These are phyloP conservation scores for Tephrocybe rancida DNA, from an alignment of 768 basidiomycete species.

Conservation along the genomic window DNA sequence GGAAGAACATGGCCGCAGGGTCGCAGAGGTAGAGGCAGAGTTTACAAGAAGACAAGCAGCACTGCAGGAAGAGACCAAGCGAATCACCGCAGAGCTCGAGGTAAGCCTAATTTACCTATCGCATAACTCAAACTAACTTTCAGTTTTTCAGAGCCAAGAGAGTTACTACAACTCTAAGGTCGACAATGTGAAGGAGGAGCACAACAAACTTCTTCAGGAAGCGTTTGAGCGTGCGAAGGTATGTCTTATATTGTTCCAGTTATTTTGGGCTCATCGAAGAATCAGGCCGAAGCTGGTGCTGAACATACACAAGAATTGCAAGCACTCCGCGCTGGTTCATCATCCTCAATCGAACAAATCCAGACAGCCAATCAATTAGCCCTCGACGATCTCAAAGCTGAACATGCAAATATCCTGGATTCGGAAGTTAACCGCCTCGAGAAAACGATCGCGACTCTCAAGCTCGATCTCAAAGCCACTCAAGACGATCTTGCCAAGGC, in stretches of 20 bases:
- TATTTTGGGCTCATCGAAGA: conserved; percentile 5
- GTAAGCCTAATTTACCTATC: conserved; percentile 38
- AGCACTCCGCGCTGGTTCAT: conserved; percentile 65
- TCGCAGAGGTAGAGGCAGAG: conserved; percentile 55
- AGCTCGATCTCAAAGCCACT: conserved; percentile 80
- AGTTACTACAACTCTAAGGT: conserved; percentile 68
- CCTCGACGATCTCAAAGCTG: conserved; percentile 61
- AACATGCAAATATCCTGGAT: conserved; percentile 64
- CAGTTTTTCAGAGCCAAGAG: conserved; percentile 65
- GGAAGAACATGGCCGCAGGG: conserved; percentile 46
- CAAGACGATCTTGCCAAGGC: conserved; percentile 82
- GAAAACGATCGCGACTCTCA: conserved; percentile 64
- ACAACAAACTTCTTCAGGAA: conserved; percentile 60
- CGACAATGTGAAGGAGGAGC: conserved; percentile 65
- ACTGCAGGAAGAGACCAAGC: conserved; percentile 55
- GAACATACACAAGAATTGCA: conserved; percentile 73
- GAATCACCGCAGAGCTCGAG: conserved; percentile 64
- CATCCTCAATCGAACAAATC: conserved; percentile 70
- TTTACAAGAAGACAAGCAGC: conserved; percentile 53
- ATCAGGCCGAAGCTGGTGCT: conserved; percentile 70
- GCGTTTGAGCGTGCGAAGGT: conserved; percentile 84
- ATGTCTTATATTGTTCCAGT: conserved; percentile 14
- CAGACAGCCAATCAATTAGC: conserved; percentile 60
- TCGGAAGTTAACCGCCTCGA: conserved; percentile 56
- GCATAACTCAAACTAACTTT: conserved; percentile 8